Evolutionary conservation across 345 rosid species (phyloP).

Genomic region (Boechera stricta): DNA sequence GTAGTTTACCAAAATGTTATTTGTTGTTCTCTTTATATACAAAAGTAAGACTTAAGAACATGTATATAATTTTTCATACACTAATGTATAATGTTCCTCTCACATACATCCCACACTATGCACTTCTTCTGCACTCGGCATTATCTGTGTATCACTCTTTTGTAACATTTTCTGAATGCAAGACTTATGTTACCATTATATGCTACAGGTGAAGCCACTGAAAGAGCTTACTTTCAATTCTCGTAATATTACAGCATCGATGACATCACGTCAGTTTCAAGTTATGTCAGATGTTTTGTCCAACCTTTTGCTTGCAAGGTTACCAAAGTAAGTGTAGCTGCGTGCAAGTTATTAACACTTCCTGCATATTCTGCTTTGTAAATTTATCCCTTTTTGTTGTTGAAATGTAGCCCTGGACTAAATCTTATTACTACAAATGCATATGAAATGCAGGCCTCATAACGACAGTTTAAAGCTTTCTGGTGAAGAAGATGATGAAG

Average conservation of each 20-base stretch:
- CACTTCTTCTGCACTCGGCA: neutral
- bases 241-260: constrained; percentile 75
- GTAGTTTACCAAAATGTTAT: neutral
- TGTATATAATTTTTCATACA: neutral
- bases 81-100: neutral
- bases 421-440: constrained; percentile 10
- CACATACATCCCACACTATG: neutral
- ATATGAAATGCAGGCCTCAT: constrained; percentile 67
- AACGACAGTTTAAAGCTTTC: constrained; percentile 76
- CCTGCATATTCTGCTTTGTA: neutral
- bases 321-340: constrained; percentile 70
- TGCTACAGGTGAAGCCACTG: constrained; percentile 79
- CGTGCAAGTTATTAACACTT: constrained; percentile 9
- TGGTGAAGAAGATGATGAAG: constrained; percentile 89
- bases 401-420: constrained; percentile 8
- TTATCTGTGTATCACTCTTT: neutral
- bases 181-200: constrained; percentile 16
- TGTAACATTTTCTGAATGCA: constrained; percentile 20
- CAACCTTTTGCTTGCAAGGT: constrained; percentile 86
- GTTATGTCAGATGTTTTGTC: constrained; percentile 90
- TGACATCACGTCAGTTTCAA: constrained; percentile 94
- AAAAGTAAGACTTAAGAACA: neutral
- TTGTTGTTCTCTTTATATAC: neutral
- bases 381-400: constrained; percentile 1
- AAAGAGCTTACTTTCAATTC: constrained; percentile 90